Base-by-base conservation (phyloP, 1,284 basidiomycete genomes). In the Coniferiporia sulphurascens region DNA sequence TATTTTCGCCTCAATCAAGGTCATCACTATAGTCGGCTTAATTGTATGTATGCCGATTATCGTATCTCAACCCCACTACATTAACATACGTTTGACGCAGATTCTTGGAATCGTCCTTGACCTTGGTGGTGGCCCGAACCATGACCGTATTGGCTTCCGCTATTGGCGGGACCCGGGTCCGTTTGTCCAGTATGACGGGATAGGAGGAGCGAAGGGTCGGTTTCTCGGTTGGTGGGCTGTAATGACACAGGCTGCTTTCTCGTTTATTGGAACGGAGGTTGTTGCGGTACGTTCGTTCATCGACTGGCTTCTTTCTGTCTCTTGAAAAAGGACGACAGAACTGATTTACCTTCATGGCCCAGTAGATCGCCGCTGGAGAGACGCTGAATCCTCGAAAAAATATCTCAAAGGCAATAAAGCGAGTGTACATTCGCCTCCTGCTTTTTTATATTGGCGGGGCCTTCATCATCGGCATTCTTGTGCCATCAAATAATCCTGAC, bases 191-290 rank as follows among this genome's bases (percentile, higher is more conserved):
- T 87, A 72, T 66, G 52, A 76, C 45, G 73, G 68, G 43, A 85
- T 87, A 52, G 36, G 67, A 0, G 90, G 90, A 0, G 58, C 77
- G 4, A 81, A 81, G 64, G 89, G 88, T 1, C 79, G 77, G 54
- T 85, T 91, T 74, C 74, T 90, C 54, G 83, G 85, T 46, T 86
- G 80, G 76, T 72, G 84, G 81, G 79, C 82, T 32, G 85, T 85
- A 35, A 76, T 86, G 73, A 82, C 83, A 1, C 84, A 87, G 66
- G 91, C 91, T 9, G 90, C 89, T 1, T 95, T 95, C 77, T 89
- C 87, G 10, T 94, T 86, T 76, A 83, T 86, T 64, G 82, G 85
- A 54, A 93, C 91, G 8, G 93, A 95, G 71, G 88, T 95, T 63
- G 89, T 95, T 46, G 92, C 91, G 36, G 86, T 94, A 72, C 79